phyloP scores from a whole-genome alignment of 768 basidiomycete genomes.

The Macrolepiota albuminosa region DNA sequence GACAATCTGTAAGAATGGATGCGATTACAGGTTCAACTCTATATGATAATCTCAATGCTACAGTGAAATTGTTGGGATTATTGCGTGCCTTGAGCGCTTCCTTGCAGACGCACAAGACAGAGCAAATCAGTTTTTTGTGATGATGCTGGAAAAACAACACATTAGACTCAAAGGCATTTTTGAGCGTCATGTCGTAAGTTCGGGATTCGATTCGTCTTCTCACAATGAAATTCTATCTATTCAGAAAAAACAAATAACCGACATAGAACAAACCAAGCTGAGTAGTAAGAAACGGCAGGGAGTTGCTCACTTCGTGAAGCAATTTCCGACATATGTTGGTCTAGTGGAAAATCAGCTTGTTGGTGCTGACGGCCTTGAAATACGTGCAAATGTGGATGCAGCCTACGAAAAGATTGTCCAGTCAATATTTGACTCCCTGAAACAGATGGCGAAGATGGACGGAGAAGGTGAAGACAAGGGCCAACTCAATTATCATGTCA shows the following conservation, averaged over 20 bases:
- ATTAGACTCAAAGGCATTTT: conserved; percentile 69
- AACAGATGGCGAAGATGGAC: conserved; percentile 95
- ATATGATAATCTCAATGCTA: conserved; percentile 6
- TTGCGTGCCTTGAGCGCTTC: conserved; percentile 74
- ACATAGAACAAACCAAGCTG: conserved; percentile 86
- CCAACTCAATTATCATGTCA: conserved; percentile 93
- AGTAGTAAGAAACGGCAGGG: conserved; percentile 92
- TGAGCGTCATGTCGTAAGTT: conserved; percentile 68
- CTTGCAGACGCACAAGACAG: conserved; percentile 74
- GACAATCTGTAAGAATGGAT: conserved; percentile 61
- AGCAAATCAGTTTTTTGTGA: conserved; percentile 68
- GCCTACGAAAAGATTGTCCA: conserved; percentile 88
- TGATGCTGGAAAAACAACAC: conserved; percentile 79
- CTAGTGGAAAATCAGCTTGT: conserved; percentile 83
- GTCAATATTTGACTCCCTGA: conserved; percentile 88
- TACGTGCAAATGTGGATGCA: conserved; percentile 69
- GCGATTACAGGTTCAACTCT: not conserved
- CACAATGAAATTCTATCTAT: not conserved
- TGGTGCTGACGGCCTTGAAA: conserved; percentile 70
- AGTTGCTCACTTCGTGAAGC: conserved; percentile 86
- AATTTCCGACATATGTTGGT: conserved; percentile 85
- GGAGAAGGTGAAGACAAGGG: conserved; percentile 95
- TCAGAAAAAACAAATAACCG: conserved; percentile 82
- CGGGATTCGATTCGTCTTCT: not conserved
- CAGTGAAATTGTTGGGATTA: conserved; percentile 84